Conservation (phyloP, 192 early-diverging fungal species). For the Pecoramyces ruminantium region DNA sequence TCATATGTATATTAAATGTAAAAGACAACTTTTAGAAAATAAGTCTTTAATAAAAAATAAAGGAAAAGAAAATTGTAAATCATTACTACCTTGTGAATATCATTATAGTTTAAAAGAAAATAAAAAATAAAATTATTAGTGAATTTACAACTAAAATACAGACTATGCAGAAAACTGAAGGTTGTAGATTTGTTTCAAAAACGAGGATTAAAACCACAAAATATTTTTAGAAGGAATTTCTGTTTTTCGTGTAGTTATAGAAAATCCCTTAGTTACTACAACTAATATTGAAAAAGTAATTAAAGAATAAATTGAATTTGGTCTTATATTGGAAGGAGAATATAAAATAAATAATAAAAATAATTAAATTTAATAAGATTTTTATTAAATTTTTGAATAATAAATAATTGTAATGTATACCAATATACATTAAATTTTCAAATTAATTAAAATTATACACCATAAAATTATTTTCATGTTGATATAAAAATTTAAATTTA, state of each 20-base stretch:
- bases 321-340: slow-evolving; percentile 16
- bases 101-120: not conserved
- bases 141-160: not conserved
- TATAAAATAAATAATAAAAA: too few species aligned
- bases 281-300: slow-evolving; percentile 28
- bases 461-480: too few species aligned
- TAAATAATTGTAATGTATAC: too few species aligned
- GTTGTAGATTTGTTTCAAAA: slow-evolving; percentile 21
- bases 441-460: too few species aligned
- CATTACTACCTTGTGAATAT: too few species aligned
- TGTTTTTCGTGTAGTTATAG: slow-evolving; percentile 31
- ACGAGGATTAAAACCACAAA: slow-evolving; percentile 10
- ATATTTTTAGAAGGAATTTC: slow-evolving; percentile 9
- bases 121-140: not conserved
- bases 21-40: not conserved
- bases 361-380: too few species aligned
- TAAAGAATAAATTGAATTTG: slow-evolving; percentile 15
- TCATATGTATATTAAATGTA: not conserved
- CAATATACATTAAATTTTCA: too few species aligned
- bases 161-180: not conserved
- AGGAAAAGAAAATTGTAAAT: slow-evolving; percentile 9
- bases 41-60: slow-evolving; percentile 6
- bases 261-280: slow-evolving; percentile 31
- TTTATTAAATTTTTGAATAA: too few species aligned
- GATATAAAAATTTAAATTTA: too few species aligned